Percentiles rank a stretch among this genome's conserved stretches.
Conservation (phyloP, 2,329 filamentous ascomycete genomes). For the Helotiales sp. region DNA sequence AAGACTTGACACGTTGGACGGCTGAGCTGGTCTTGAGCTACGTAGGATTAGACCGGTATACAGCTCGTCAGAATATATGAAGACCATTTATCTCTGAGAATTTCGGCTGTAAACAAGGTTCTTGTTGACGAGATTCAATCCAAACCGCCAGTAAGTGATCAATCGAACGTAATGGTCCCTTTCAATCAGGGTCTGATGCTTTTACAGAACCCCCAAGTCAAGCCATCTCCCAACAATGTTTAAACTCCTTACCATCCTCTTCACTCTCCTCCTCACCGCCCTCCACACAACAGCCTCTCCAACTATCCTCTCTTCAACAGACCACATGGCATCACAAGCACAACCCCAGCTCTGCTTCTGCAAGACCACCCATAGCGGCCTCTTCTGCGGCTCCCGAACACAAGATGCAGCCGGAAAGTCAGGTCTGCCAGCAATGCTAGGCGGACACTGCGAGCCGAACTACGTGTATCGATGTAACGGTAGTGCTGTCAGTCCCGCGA, state of each 20-base stretch:
- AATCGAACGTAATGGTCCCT: too few species aligned
- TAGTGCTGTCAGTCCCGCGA: slow-evolving; percentile 1
- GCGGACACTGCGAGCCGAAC: slow-evolving; percentile 6
- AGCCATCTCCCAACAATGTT: background rate
- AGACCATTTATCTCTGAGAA: background rate
- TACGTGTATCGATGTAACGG: slow-evolving; percentile 17
- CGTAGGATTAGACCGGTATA: background rate
- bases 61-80: background rate
- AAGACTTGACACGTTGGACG: background rate
- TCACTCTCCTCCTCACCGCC: background rate
- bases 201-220: too few species aligned
- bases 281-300: background rate
- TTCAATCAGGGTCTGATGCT: background rate
- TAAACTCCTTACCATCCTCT: background rate
- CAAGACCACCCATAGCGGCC: background rate
- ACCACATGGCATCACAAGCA: background rate
- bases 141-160: background rate
- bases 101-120: background rate
- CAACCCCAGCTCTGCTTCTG: background rate
- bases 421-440: background rate
- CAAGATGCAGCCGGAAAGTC: background rate
- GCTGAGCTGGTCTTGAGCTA: background rate
- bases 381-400: slow-evolving; percentile 18
- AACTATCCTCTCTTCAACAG: background rate
- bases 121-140: too few species aligned